Percentiles rank a stretch among this genome's conserved stretches.
These are phyloP conservation scores for Colletotrichum aenigma DNA, from an alignment of 2,329 filamentous ascomycete species.

Conservation along the genomic window DNA sequence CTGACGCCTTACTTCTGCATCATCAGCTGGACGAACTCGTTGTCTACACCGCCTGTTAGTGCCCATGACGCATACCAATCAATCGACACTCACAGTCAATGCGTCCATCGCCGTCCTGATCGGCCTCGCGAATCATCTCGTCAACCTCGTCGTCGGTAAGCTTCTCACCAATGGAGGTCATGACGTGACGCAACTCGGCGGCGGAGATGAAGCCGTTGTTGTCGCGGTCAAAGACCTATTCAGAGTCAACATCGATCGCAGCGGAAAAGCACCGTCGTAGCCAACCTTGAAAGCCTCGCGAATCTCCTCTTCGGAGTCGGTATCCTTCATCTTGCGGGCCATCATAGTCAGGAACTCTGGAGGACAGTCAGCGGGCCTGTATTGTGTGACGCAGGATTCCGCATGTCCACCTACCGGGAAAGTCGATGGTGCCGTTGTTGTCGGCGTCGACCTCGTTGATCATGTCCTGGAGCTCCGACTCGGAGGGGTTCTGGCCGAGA, in stretches of 20 bases:
- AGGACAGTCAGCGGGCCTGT: constrained; percentile 28
- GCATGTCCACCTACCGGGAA: constrained; percentile 68
- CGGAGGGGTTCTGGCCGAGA: constrained; percentile 86
- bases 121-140: constrained; percentile 91
- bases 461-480: constrained; percentile 91
- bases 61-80: neutral
- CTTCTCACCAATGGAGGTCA: constrained; percentile 92
- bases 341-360: constrained; percentile 93
- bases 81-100: constrained; percentile 74
- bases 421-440: constrained; percentile 92
- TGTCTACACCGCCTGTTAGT: constrained; percentile 58
- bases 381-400: neutral
- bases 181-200: constrained; percentile 86
- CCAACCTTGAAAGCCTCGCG: constrained; percentile 84
- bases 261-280: neutral
- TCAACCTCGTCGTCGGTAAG: constrained; percentile 90
- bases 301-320: constrained; percentile 89
- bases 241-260: neutral
- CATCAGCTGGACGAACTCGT: constrained; percentile 94
- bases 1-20: constrained; percentile 79
- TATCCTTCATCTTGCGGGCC: constrained; percentile 94
- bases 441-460: constrained; percentile 93
- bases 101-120: constrained; percentile 86
- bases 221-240: constrained; percentile 80
- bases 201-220: constrained; percentile 93